Evolutionary conservation across 2,329 filamentous ascomycete genomes (phyloP), one percentile per base, ranked within the genome.

Genomic region (Chaetomium strumarium): DNA sequence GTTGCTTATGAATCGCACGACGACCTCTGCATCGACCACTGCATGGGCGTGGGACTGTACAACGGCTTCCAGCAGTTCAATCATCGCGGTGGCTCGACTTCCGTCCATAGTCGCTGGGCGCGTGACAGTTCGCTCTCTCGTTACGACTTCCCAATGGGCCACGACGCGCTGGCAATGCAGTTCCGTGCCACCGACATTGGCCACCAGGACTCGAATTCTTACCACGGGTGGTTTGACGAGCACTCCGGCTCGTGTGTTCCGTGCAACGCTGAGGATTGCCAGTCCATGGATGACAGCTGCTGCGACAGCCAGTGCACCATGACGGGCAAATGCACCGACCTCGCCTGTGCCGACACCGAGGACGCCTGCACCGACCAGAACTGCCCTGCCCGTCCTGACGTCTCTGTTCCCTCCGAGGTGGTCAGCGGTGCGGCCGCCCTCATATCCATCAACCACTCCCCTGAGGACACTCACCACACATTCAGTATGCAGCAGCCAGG

Each of bases 391-490:
- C 52, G 61, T 19, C 43, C 60, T 36, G 49, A 57, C 29, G 51
- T 36, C 31, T 16, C 45, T 3, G 52, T 52, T 5, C 58, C 62
- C 55, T 39, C 56, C 40, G 64, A 66, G 37, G 59, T 63, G 3
- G 63, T 60, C 36, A 59, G 60, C 43, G 62, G 63, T 20, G 65
- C 65, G 6, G 62, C 62, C 31, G 61, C 62, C 13, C 58, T 64
- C 43, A 58, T 63, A 41, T 64, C 64, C 38, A 65, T 68, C 56
- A 64, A 66, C 50, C 65, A 68, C 33, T 55, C 53, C 10, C 56
- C 59, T 6, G 61, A 57, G 29, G 49, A 40, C 10, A 44, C 46
- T n/a, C 44, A 49, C 2, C 37, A 58, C 31, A 38, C 42, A 39
- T 61, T 55, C 49, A 30, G 19, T 16, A n/a, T 61, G 29, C 57